These are phyloP conservation scores for Lentinus brumalis DNA, from an alignment of 768 basidiomycete species.

Conservation along the genomic window DNA sequence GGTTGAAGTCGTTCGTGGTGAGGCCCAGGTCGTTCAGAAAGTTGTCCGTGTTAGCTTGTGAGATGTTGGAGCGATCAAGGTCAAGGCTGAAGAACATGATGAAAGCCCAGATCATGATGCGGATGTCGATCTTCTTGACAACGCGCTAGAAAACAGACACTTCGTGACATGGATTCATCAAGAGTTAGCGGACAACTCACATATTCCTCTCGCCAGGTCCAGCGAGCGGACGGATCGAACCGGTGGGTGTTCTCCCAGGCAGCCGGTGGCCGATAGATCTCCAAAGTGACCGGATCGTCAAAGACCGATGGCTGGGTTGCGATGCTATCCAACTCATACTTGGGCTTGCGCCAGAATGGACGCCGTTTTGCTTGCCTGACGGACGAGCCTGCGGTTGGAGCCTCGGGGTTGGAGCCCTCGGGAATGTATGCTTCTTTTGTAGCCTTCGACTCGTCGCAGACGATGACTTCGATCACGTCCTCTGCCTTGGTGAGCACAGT, in stretches of 20 bases:
- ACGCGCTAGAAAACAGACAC: constrained; percentile 36
- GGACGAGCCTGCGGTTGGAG: constrained; percentile 27
- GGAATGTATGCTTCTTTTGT: constrained; percentile 3
- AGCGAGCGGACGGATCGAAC: constrained; percentile 65
- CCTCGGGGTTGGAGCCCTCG: constrained; percentile 15
- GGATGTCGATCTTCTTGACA: constrained; percentile 59
- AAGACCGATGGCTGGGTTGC: constrained; percentile 67
- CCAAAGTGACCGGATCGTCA: constrained; percentile 53
- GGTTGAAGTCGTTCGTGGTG: constrained; percentile 64
- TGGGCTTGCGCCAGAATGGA: constrained; percentile 34
- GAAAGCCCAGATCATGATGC: constrained; percentile 61
- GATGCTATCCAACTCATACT: constrained; percentile 47
- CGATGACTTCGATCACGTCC: constrained; percentile 4
- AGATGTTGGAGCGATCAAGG: constrained; percentile 60
- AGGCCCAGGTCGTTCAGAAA: constrained; percentile 59
- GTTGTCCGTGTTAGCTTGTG: constrained; percentile 70
- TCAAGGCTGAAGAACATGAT: constrained; percentile 67
- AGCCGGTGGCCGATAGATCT: constrained; percentile 53
- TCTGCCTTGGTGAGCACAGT: constrained; percentile 18
- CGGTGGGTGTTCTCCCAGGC: constrained; percentile 62
- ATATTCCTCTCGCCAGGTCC: constrained; percentile 73
- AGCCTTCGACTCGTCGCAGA: constrained; percentile 11
- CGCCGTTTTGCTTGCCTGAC: constrained; percentile 22
- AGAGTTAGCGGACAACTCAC: constrained; percentile 29
- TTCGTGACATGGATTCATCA: not conserved